Base-by-base conservation (phyloP, 768 basidiomycete species). In the Asterophora parasitica region DNA sequence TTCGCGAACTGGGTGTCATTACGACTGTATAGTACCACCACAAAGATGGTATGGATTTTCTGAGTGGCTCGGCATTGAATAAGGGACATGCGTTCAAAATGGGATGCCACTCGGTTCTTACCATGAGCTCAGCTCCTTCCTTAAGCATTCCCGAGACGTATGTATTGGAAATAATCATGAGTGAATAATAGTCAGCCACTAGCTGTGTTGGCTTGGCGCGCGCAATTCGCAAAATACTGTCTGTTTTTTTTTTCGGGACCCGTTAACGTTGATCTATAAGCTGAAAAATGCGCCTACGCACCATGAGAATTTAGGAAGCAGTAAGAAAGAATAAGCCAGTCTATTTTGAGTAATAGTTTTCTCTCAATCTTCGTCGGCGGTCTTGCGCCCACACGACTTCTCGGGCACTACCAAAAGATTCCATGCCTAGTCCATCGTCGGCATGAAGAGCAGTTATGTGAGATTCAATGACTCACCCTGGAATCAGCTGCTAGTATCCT, bases 271-370 rank as follows among this genome's bases (percentile, higher is more conserved):
- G 38, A 31, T 20, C 45, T 27, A 23, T 23, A 11, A 50, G 50
- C 34, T 51, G 23, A 23, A 23, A 49, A 33, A 49, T 48, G 36
- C 32, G 15, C 57, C n/a, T n/a, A n/a, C 58, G 34, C 57, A 83
- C 77, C 82, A 85, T 79, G 38, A 85, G 69, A 67, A n/a, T n/a
- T n/a, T n/a, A n/a, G n/a, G n/a, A 83, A 85, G 58, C 81, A 80
- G 58, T 83, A 85, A 7, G 82, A 83, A 33, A 86, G 61, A 41
- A 86, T 83, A 58, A 84, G 83, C 69, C 74, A 79, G 61, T 88
- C 77, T 17, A 78, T 67, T 53, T 87, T 86, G 53, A 77, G 55
- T 19, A 87, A 62, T 27, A 86, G 69, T 15, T 49, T 71, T 26
- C 67, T 60, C 66, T 85, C 83, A 11, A 38, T 47, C 37, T 53